A percentile compares a stretch with the other conserved stretches of the same genome.
Evolutionary conservation across 2,329 filamentous ascomycete genomes (phyloP).

Genomic region (Exophiala viscosa): DNA sequence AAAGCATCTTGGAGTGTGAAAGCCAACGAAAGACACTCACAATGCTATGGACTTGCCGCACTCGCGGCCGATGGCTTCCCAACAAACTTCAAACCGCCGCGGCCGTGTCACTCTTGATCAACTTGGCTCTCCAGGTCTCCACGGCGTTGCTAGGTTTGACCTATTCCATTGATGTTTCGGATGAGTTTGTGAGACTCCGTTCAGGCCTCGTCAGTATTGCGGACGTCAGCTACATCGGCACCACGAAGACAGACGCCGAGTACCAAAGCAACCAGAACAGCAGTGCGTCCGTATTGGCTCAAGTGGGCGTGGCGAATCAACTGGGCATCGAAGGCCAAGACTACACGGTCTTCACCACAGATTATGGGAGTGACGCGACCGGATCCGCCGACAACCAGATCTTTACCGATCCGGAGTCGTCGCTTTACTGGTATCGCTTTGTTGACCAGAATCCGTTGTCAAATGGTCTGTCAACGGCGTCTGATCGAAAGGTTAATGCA

Average conservation of each 20-base stretch:
- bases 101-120: slow-evolving; percentile 16
- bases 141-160: slow-evolving; percentile 24
- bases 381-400: slow-evolving; percentile 26
- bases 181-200: slow-evolving; percentile 3
- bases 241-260: slow-evolving; percentile 4
- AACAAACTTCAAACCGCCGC: slow-evolving; percentile 19
- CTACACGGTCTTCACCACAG: not conserved
- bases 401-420: slow-evolving; percentile 44
- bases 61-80: slow-evolving; percentile 7
- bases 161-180: slow-evolving; percentile 23
- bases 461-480: not conserved
- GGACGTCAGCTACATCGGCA: slow-evolving; percentile 19
- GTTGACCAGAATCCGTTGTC: slow-evolving; percentile 14
- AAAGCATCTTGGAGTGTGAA: slow-evolving; percentile 20
- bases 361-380: slow-evolving; percentile 1
- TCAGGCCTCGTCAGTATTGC: slow-evolving; percentile 18
- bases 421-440: slow-evolving; percentile 21
- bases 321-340: slow-evolving; percentile 18
- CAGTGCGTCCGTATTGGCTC: not conserved
- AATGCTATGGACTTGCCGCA: slow-evolving; percentile 21
- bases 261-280: slow-evolving; percentile 5
- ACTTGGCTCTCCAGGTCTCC: slow-evolving; percentile 17
- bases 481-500: slow-evolving; percentile 17
- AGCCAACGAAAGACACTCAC: slow-evolving; percentile 18
- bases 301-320: slow-evolving; percentile 9